Evolutionary conservation across 768 basidiomycete species (phyloP), one percentile per base, ranked within the genome.

Genomic region (Panaeolus cyanescens): DNA sequence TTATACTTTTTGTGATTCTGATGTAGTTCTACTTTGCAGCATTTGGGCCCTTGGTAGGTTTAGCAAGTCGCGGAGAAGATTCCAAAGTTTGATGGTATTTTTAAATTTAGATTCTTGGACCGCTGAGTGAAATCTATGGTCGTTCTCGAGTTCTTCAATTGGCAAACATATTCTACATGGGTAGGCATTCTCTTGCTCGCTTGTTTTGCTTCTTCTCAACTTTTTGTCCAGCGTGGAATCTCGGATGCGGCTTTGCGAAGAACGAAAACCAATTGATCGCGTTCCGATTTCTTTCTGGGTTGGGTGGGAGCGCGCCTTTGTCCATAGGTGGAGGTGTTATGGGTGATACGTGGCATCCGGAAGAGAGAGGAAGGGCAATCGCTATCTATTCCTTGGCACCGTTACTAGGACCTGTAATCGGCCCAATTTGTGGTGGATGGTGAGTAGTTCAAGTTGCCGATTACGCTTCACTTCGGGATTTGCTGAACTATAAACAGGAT

Each of bases 271-370:
- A 90, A 64, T 73, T 91, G 12, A 83, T 91, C 55, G 86, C 77
- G 0, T 92, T 92, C 66, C 83, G 90, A 19, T 84, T 92, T 64
- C 72, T 92, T 2, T 74, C 89, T 1, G 90, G 91, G 1, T 60
- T 92, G 1, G 91, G 91, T 28, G 91, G 90, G 0, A 87, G 88
- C 56, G 90, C 90, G 0, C 88, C 90, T 6, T 74, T 90, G 1
- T 73, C 85, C 4, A 84, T 90, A 64, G 90, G 89, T 55, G 90
- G 88, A 22, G 91, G 88, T 8, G 78, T 88, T 3, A 71, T 90
- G 0, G 82, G 83, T 7, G 89, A 91, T 67, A 75, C 82, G n/a
- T 90, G 85, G 83, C 68, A 65, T 31, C 60, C 85, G 0, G 87
- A 90, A 66, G 80, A 89, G 60, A 79, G 89, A 68, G 89, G 90